Conservation (phyloP, 2,329 filamentous ascomycete genomes). For the Pseudogymnoascus sp. region DNA sequence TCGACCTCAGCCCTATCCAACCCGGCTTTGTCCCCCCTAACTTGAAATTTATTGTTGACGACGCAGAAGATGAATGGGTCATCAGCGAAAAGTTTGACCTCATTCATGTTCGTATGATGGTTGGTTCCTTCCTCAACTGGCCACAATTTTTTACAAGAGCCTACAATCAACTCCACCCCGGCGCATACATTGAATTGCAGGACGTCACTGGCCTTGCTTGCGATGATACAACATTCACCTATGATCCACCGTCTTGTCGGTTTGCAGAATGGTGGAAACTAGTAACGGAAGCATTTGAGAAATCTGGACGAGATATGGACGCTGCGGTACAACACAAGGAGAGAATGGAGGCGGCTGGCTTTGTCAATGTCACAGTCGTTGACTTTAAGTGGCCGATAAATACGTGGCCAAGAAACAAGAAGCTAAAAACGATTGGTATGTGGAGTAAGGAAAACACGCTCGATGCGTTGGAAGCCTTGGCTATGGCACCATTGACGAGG, state of each 20-base stretch:
- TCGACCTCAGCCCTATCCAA: conserved; percentile 25
- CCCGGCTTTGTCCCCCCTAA: conserved; percentile 57
- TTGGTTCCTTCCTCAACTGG: conserved; percentile 15
- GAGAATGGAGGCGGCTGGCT: conserved; percentile 19
- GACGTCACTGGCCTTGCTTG: conserved; percentile 25
- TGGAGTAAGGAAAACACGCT: conserved; percentile 22
- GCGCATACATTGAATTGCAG: conserved; percentile 29
- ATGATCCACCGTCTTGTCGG: conserved; percentile 6
- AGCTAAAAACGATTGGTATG: conserved; percentile 21
- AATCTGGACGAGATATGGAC: conserved; percentile 27
- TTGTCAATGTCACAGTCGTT: conserved; percentile 30
- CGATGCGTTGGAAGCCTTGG: conserved; percentile 22
- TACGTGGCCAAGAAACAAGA: conserved; percentile 43
- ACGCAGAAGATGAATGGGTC: conserved; percentile 24
- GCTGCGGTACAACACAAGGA: conserved; percentile 25
- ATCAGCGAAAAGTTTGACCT: conserved; percentile 33
- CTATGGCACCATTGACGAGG: conserved; percentile 21
- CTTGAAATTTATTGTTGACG: conserved; percentile 53
- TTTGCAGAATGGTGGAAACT: conserved; percentile 17
- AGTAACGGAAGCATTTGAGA: conserved; percentile 28
- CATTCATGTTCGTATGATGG: conserved; percentile 21
- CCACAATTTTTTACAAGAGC: conserved; percentile 13
- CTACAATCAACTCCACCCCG: conserved; percentile 18
- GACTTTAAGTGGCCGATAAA: conserved; percentile 44
- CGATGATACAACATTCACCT: conserved; percentile 29